Base-by-base conservation (phyloP, 495 filamentous ascomycete species). In the Margaritispora aquatica region DNA sequence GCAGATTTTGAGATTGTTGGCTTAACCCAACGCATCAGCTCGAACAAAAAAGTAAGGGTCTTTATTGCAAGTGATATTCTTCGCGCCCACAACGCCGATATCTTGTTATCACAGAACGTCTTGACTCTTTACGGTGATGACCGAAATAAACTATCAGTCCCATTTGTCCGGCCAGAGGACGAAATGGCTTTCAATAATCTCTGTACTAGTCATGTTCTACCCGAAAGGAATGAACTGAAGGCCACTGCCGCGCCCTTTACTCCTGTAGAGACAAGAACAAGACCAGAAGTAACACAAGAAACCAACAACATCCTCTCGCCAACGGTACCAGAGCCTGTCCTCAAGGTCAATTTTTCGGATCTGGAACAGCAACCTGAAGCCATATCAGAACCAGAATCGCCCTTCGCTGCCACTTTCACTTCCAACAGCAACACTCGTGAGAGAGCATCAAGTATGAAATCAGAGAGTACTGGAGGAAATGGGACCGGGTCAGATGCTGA, bases 141-240 rank as follows among this genome's bases (percentile, higher is more conserved):
- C 26, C 80, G 88, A 38, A 89, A 88, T 69, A 95, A 94, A 62
- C 73, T 98, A n/a, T 91, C 87, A 20, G 85, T 98, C 21, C 94
- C 93, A 24, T 86, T 98, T 59, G 92, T 95, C 50, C 84, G 93
- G 41, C 95, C 94, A n/a, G 93, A 97, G 69, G 85, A 91, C 60
- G 90, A 96, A 54, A 75, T 74, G 9, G 73, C 83, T 2, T 97
- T 94, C 77, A 94, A 87, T 58, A 80, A 80, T 61, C 75, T 97
- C 22, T 84, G 74, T 64, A 90, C 87, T 8, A 75, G 73, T 49
- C 81, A 83, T 57, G 65, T 72, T 22, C 62, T 73, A n/a, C 70
- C 75, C 0, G 77, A 75, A 46, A 77, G 70, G 59, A 70, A 69
- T 2, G 77, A 75, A 50, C 68, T 81, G 36, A 80, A 79, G 47